Conservation (phyloP, 345 rosid species). For the Theobroma cacao region DNA sequence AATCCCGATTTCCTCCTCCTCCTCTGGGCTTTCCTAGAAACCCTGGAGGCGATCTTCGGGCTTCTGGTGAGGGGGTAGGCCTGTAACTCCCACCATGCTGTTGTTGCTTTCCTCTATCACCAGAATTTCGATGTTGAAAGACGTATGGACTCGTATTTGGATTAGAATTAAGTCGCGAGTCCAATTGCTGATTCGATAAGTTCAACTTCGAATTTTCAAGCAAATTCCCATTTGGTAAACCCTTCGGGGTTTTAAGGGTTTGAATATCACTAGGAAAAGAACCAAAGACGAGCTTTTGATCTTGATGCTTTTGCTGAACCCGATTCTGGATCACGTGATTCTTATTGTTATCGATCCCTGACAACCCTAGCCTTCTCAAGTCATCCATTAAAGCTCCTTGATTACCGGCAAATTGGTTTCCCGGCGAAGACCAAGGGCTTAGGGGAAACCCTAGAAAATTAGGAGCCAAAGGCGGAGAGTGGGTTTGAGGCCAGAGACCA, state of each 20-base stretch:
- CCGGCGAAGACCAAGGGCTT: conserved; percentile 27
- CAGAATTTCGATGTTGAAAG: conserved; percentile 30
- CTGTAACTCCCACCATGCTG: conserved; percentile 33
- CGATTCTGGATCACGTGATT: conserved; percentile 30
- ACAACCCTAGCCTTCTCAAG: conserved; percentile 43
- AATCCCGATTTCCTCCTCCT: conserved; percentile 35
- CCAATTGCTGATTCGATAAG: conserved; percentile 29
- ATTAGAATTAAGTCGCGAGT: conserved; percentile 25
- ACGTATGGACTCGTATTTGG: conserved; percentile 21
- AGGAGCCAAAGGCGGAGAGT: conserved; percentile 42
- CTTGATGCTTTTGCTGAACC: conserved; percentile 35
- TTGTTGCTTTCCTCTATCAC: conserved; percentile 42
- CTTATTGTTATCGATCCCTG: conserved; percentile 20
- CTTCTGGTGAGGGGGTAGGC: conserved; percentile 25
- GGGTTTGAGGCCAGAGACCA: conserved; percentile 20
- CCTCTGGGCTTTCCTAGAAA: conserved; percentile 35
- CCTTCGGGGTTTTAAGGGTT: conserved; percentile 30
- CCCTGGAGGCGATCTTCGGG: conserved; percentile 41
- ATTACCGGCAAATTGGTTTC: conserved; percentile 31
- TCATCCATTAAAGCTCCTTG: conserved; percentile 42
- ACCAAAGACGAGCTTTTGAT: conserved; percentile 56
- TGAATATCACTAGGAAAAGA: conserved; percentile 48
- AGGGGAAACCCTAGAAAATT: conserved; percentile 54
- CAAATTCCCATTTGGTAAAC: conserved; percentile 28
- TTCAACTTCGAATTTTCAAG: conserved; percentile 27